phyloP scores from a whole-genome alignment of 2,329 filamentous ascomycete genomes.

The Cordyceps javanica region DNA sequence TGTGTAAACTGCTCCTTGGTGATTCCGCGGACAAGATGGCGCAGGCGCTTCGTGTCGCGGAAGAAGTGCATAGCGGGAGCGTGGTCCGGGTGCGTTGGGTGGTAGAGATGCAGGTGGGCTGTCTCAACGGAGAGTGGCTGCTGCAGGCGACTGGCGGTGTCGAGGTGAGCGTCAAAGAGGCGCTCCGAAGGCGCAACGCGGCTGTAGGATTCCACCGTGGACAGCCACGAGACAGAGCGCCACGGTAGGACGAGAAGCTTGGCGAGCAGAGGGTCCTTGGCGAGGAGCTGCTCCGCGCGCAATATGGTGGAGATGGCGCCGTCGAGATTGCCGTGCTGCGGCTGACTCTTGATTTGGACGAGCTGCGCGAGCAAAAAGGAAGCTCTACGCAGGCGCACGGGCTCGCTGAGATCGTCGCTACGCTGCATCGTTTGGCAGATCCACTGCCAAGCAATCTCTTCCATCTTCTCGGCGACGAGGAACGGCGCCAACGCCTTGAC shows the following conservation, averaged over 20 bases:
- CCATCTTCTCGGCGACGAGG: slow-evolving; percentile 45
- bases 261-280: slow-evolving; percentile 28
- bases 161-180: slow-evolving; percentile 48
- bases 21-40: slow-evolving; percentile 19
- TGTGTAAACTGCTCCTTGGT: background rate
- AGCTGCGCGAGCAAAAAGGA: slow-evolving; percentile 33
- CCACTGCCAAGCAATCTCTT: slow-evolving; percentile 49
- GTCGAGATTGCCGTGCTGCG: slow-evolving; percentile 38
- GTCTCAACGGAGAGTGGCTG: slow-evolving; percentile 36
- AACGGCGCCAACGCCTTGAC: slow-evolving; percentile 40
- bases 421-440: slow-evolving; percentile 33
- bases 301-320: slow-evolving; percentile 43
- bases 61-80: slow-evolving; percentile 43
- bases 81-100: slow-evolving; percentile 45
- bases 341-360: slow-evolving; percentile 36
- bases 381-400: background rate
- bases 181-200: slow-evolving; percentile 38
- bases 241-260: slow-evolving; percentile 37
- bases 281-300: slow-evolving; percentile 38
- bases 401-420: slow-evolving; percentile 20
- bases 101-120: slow-evolving; percentile 49
- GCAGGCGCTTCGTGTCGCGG: slow-evolving; percentile 25
- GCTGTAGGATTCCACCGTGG: slow-evolving; percentile 44
- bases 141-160: slow-evolving; percentile 36
- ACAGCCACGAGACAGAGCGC: slow-evolving; percentile 43